These are phyloP conservation scores for Cryptococcus amylolentus DNA, from an alignment of 1,284 basidiomycete species.

Conservation along the genomic window DNA sequence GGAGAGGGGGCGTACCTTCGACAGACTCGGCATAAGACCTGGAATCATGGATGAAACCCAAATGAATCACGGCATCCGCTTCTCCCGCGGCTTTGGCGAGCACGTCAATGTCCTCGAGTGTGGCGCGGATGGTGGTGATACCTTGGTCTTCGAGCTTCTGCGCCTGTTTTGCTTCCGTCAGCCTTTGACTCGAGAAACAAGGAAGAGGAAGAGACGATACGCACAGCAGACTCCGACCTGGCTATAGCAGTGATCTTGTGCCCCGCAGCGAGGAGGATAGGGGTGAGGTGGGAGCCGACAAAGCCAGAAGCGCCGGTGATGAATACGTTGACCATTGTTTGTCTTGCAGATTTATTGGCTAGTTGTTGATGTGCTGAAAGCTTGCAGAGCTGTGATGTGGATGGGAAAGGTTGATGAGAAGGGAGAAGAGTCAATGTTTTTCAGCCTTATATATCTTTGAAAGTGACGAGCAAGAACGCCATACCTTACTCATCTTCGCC, in stretches of 20 bases:
- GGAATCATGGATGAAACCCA: conserved; percentile 31
- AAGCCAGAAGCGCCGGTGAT: conserved; percentile 30
- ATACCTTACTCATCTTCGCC: no score
- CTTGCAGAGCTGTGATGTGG: not conserved
- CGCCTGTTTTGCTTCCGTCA: not conserved
- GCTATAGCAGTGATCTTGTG: conserved; percentile 31
- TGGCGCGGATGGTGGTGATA: conserved; percentile 17
- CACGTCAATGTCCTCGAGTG: conserved; percentile 22
- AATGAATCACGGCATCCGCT: conserved; percentile 35
- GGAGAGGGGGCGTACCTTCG: conserved; percentile 4
- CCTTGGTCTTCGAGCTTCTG: conserved; percentile 18
- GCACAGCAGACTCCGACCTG: conserved; percentile 21
- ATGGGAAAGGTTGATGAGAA: no score
- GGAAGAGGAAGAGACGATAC: not conserved
- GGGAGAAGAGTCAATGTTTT: no score
- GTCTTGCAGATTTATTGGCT: no score
- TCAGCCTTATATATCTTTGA: no score
- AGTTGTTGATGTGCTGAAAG: no score
- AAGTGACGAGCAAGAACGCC: no score
- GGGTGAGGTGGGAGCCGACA: conserved; percentile 24
- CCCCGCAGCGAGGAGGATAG: conserved; percentile 23
- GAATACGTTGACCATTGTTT: not conserved
- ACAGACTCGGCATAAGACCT: conserved; percentile 3
- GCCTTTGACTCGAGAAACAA: not conserved
- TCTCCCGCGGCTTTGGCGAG: conserved; percentile 19